These are phyloP conservation scores for Neurospora discreta DNA, from an alignment of 495 filamentous ascomycete genomes.

Conservation along the genomic window DNA sequence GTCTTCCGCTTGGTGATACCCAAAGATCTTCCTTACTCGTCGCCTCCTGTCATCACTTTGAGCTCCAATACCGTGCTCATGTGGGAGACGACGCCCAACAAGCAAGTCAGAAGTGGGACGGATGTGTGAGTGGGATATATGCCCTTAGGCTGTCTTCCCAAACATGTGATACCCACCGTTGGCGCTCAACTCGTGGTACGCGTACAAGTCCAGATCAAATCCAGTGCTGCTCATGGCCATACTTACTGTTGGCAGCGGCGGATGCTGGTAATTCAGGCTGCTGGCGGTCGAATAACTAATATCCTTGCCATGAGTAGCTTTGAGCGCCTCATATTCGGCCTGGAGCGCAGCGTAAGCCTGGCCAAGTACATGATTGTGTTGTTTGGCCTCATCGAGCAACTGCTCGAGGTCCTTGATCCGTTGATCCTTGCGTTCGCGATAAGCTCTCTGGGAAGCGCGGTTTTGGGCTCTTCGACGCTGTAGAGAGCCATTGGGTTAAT, in stretches of 20 bases:
- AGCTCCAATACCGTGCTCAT: not conserved
- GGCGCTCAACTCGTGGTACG: slow-evolving; percentile 17
- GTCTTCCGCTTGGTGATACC: not conserved
- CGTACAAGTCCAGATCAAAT: slow-evolving; percentile 19
- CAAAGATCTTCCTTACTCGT: not conserved
- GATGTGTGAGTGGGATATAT: not conserved
- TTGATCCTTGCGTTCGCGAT: slow-evolving; percentile 75
- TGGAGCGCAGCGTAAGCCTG: slow-evolving; percentile 31
- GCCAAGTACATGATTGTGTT: slow-evolving; percentile 31
- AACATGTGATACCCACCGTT: not conserved
- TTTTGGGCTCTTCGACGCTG: slow-evolving; percentile 49
- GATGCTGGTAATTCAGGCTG: slow-evolving; percentile 9
- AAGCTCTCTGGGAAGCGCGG: slow-evolving; percentile 59
- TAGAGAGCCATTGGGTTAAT: not conserved
- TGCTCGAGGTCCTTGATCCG: slow-evolving; percentile 71
- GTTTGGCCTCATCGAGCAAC: slow-evolving; percentile 50
- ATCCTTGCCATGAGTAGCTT: slow-evolving; percentile 18
- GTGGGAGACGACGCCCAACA: not conserved
- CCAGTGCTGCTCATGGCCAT: slow-evolving; percentile 7
- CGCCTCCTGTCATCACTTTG: not conserved
- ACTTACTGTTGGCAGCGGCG: slow-evolving; percentile 7
- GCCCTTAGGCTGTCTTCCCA: not conserved
- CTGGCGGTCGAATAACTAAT: slow-evolving; percentile 7
- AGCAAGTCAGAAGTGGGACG: not conserved
- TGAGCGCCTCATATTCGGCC: slow-evolving; percentile 30